Evolutionary conservation across 1,284 basidiomycete genomes (phyloP), one percentile per base, ranked within the genome.

Genomic region (Omphalotus olearius): DNA sequence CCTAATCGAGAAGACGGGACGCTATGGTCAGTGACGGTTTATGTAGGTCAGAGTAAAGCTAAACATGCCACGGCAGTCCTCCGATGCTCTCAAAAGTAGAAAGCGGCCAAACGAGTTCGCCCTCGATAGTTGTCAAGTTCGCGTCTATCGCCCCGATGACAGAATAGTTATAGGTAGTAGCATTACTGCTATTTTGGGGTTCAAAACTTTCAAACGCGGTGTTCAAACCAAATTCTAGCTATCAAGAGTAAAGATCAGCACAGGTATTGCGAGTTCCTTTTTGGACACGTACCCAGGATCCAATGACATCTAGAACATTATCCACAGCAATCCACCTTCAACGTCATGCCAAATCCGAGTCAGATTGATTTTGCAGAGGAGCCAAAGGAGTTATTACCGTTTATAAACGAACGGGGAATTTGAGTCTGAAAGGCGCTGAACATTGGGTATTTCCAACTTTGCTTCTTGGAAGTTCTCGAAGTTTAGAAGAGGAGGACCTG

Each of bases 381-480:
- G 26, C 3, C 13, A 33, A 10, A 9, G 30, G 30, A 13, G 7
- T 33, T 4, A 3, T 40, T 40, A 40, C 41, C 41, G n/a, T 38
- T 51, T 51, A 42, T 51, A 51, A 11, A 51, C 23, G 26, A 54
- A 54, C 14, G 53, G 43, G 14, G 44, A 4, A 13, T 18, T 33
- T 10, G 47, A 50, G 33, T 39, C 37, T 3, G 39, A 17, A 16
- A 54, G 36, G 4, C 53, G 48, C 36, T 46, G 26, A 4, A 51
- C 52, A 46, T 46, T 49, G 9, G 53, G 53, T n/a, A 54, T 47
- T 17, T 54, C 53, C 3, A 54, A 16, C 36, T 54, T 47, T 11
- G 53, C 53, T 35, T 54, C 53, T 41, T 54, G 53, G 23, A 54
- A 43, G 25, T 46, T 50, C 17, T 45, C 53, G 25, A 54, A 45